Conservation (phyloP, 129 eudicot genomes). For the Helianthus tuberosus region DNA sequence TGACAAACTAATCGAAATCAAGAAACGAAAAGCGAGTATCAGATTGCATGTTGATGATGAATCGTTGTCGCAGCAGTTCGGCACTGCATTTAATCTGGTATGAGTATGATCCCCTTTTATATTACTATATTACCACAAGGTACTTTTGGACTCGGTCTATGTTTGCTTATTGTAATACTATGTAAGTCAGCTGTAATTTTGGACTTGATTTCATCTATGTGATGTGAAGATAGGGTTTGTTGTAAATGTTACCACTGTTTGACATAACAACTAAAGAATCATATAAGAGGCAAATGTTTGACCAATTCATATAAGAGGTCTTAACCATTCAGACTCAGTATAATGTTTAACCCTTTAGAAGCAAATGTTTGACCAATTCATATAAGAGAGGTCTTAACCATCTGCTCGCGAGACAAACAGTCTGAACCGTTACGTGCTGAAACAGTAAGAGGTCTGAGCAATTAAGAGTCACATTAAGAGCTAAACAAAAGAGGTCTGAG, state of each 20-base stretch:
- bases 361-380: no score
- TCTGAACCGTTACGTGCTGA: no score
- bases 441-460: no score
- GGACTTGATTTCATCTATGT: neutral
- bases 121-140: neutral
- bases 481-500: no score
- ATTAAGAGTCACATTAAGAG: no score
- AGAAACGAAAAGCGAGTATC: conserved; percentile 31
- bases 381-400: no score
- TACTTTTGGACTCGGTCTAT: neutral
- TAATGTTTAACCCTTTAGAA: no score
- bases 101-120: conserved; percentile 10
- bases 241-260: conserved; percentile 7
- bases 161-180: neutral
- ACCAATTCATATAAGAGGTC: no score
- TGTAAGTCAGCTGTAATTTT: neutral
- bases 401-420: no score
- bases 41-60: conserved; percentile 21
- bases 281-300: no score
- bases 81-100: conserved; percentile 21
- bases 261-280: no score
- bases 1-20: conserved; percentile 66
- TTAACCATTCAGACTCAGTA: no score
- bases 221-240: neutral
- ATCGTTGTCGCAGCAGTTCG: conserved; percentile 26